Percentiles rank a stretch among this genome's conserved stretches.
phyloP scores from a whole-genome alignment of 2,329 filamentous ascomycete species.

The Exophiala bonariae region DNA sequence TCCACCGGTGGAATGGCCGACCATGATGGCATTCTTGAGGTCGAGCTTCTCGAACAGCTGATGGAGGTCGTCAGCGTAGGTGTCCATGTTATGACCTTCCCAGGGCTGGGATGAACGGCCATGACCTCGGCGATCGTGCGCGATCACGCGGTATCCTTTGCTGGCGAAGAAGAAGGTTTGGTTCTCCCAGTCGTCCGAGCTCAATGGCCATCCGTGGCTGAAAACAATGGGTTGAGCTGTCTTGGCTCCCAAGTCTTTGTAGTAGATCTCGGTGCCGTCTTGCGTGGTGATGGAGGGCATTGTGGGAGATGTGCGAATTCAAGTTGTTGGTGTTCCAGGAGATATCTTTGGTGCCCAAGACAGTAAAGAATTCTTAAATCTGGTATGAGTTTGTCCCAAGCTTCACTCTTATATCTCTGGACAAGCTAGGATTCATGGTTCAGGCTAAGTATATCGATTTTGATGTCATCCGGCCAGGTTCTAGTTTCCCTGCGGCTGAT shows the following conservation, averaged over 20 bases:
- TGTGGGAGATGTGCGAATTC: neutral
- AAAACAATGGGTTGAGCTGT: slow-evolving; percentile 36
- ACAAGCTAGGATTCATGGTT: no score
- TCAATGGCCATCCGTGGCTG: slow-evolving; percentile 42
- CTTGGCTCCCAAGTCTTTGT: slow-evolving; percentile 46
- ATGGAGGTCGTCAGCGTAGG: slow-evolving; percentile 40
- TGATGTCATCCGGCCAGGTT: no score
- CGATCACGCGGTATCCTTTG: slow-evolving; percentile 40
- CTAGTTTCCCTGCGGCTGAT: no score
- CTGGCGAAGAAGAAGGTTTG: slow-evolving; percentile 40
- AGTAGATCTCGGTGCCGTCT: slow-evolving; percentile 41
- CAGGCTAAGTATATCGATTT: no score
- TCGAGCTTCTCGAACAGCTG: slow-evolving; percentile 38
- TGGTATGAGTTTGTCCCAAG: no score
- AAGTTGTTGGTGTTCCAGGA: no score
- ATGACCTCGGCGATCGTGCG: slow-evolving; percentile 34
- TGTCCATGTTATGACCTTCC: slow-evolving; percentile 41
- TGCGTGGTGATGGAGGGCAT: slow-evolving; percentile 2
- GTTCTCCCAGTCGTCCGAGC: slow-evolving; percentile 40
- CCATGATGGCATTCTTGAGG: slow-evolving; percentile 36
- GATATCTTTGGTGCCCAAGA: no score
- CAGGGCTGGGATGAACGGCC: slow-evolving; percentile 42
- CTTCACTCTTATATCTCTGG: no score
- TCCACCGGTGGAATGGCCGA: slow-evolving; percentile 44
- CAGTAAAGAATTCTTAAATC: no score